Evolutionary conservation across 1,284 basidiomycete genomes (phyloP).

Genomic region (Rhodotorula sp.): DNA sequence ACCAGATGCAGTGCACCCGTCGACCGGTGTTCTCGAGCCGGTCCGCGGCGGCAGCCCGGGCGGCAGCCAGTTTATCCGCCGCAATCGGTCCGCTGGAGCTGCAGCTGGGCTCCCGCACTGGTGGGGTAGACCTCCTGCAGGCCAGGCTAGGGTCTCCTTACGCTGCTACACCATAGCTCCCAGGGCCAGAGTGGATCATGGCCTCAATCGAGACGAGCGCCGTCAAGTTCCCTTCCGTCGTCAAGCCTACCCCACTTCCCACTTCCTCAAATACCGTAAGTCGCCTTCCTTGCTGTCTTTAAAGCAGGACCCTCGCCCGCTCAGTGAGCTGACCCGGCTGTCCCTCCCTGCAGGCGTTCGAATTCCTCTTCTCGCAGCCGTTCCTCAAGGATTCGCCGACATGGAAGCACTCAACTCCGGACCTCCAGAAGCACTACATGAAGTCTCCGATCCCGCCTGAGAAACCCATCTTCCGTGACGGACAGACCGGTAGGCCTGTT

Average conservation of each 20-base stretch:
- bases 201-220: slow-evolving; percentile 20
- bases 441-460: slow-evolving; percentile 23
- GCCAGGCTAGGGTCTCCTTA: too few relatives aligned
- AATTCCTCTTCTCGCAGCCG: slow-evolving; percentile 39
- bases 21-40: too few relatives aligned
- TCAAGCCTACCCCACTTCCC: slow-evolving; percentile 9
- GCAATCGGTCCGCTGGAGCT: too few relatives aligned
- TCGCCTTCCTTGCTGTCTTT: background rate
- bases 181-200: background rate
- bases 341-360: slow-evolving; percentile 17
- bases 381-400: slow-evolving; percentile 33
- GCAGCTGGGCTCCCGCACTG: too few relatives aligned
- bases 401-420: slow-evolving; percentile 25
- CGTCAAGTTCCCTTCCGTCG: slow-evolving; percentile 20
- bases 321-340: background rate
- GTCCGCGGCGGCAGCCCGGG: too few relatives aligned
- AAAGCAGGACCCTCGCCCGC: too few relatives aligned
- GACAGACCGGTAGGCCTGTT: slow-evolving; percentile 22
- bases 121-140: too few relatives aligned
- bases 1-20: too few relatives aligned
- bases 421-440: slow-evolving; percentile 22
- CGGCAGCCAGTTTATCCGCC: too few relatives aligned
- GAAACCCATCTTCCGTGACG: slow-evolving; percentile 35
- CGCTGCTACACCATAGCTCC: background rate
- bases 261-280: slow-evolving; percentile 26